These are phyloP conservation scores for Leishmania tarentolae DNA, from an alignment of 208 protist genomes.

Conservation along the genomic window DNA sequence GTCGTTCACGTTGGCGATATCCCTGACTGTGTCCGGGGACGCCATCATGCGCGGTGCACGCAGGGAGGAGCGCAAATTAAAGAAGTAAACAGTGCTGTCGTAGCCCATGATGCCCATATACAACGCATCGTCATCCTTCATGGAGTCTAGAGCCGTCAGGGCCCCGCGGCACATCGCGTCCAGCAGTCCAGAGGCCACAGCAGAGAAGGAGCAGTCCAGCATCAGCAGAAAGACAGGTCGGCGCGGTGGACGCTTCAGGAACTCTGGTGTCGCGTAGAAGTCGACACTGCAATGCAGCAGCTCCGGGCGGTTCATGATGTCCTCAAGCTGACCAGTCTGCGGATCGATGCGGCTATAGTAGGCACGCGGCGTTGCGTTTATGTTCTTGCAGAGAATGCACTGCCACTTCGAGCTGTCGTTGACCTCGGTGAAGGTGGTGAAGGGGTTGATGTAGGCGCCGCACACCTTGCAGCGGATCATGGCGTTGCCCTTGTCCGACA, in stretches of 20 bases:
- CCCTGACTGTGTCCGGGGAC: slow-evolving; percentile 79
- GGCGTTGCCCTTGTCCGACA: slow-evolving; percentile 56
- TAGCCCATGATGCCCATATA: slow-evolving; percentile 83
- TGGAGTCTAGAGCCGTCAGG: slow-evolving; percentile 67
- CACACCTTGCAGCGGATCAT: slow-evolving; percentile 91
- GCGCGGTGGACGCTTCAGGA: slow-evolving; percentile 91
- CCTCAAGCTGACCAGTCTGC: slow-evolving; percentile 77
- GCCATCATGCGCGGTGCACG: slow-evolving; percentile 88
- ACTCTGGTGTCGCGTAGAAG: slow-evolving; percentile 95
- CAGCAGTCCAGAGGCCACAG: slow-evolving; percentile 89
- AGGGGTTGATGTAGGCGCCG: slow-evolving; percentile 98
- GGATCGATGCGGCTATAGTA: slow-evolving; percentile 84
- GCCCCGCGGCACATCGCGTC: slow-evolving; percentile 63
- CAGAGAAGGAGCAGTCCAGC: slow-evolving; percentile 94
- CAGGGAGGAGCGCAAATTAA: slow-evolving; percentile 77
- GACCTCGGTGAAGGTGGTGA: slow-evolving; percentile 93
- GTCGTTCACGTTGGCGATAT: slow-evolving; percentile 83
- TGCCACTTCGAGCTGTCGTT: slow-evolving; percentile 87
- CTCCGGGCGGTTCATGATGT: slow-evolving; percentile 88
- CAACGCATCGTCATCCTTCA: slow-evolving; percentile 85
- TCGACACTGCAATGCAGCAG: slow-evolving; percentile 90
- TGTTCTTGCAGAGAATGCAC: slow-evolving; percentile 94
- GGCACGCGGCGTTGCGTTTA: slow-evolving; percentile 88
- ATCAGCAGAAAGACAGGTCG: slow-evolving; percentile 95
- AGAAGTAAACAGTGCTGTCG: slow-evolving; percentile 93